These are phyloP conservation scores for Colletotrichum cordylinicola DNA, from an alignment of 2,329 filamentous ascomycete species.

Conservation along the genomic window DNA sequence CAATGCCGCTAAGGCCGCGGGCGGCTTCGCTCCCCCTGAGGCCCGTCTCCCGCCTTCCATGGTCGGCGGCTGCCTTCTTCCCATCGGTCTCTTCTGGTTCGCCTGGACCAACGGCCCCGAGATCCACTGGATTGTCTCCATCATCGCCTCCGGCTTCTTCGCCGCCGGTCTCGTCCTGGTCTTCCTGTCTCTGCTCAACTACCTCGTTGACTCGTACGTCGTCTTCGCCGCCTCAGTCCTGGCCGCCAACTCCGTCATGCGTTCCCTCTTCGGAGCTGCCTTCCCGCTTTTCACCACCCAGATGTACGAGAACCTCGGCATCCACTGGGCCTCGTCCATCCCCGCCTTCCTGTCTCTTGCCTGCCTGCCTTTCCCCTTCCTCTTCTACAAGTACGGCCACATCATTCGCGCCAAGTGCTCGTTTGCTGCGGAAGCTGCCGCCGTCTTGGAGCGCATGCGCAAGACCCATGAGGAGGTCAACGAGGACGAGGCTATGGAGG, in stretches of 20 bases:
- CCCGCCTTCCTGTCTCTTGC: constrained; percentile 76
- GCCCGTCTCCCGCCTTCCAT: constrained; percentile 60
- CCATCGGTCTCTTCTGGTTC: constrained; percentile 62
- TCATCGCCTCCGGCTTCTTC: constrained; percentile 38
- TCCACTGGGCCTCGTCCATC: constrained; percentile 78
- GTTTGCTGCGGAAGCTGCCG: constrained; percentile 63
- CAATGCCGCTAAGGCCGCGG: constrained; percentile 39
- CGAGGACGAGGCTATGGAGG: constrained; percentile 22
- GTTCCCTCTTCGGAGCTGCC: constrained; percentile 73
- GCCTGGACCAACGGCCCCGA: constrained; percentile 59
- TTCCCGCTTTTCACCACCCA: constrained; percentile 75
- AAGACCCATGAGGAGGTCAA: constrained; percentile 20
- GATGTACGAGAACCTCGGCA: constrained; percentile 66
- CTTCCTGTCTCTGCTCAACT: constrained; percentile 60
- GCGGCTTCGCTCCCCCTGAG: constrained; percentile 62
- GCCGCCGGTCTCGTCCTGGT: constrained; percentile 51
- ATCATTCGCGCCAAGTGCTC: constrained; percentile 58
- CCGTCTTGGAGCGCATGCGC: constrained; percentile 56
- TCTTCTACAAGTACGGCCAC: constrained; percentile 75
- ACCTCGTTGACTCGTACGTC: constrained; percentile 59
- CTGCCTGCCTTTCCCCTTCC: constrained; percentile 76
- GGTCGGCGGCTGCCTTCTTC: constrained; percentile 59
- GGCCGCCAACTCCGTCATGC: constrained; percentile 74
- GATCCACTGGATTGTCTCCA: constrained; percentile 56
- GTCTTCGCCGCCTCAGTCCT: constrained; percentile 80